Evolutionary conservation across 352 stramenopile species (phyloP).

Genomic region (Pythium grandisporangium): DNA sequence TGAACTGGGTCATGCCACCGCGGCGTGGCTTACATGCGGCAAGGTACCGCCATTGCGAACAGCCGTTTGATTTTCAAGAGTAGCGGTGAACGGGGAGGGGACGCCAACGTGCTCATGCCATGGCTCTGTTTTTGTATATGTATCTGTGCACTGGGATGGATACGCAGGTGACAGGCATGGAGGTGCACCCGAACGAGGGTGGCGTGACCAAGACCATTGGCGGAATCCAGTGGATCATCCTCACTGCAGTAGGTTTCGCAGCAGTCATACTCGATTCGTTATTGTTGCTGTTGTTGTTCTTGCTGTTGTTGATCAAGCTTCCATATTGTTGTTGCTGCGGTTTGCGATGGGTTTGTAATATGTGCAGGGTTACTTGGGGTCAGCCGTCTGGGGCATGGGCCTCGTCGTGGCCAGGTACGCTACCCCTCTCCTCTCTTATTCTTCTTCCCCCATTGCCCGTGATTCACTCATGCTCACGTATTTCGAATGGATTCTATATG

Average conservation of each 20-base stretch:
- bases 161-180: slow-evolving; percentile 73
- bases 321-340: slow-evolving; percentile 11
- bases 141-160: not conserved
- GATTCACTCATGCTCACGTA: too few species aligned
- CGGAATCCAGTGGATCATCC: slow-evolving; percentile 28
- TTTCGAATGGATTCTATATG: too few species aligned
- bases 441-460: too few species aligned
- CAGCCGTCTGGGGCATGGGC: slow-evolving; percentile 78
- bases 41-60: slow-evolving; percentile 42
- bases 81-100: too few species aligned
- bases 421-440: too few species aligned
- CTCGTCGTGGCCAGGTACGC: slow-evolving; percentile 68
- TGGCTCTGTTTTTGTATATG: not conserved
- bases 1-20: slow-evolving; percentile 75
- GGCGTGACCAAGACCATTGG: slow-evolving; percentile 69
- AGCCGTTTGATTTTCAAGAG: too few species aligned
- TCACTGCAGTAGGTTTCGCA: slow-evolving; percentile 28
- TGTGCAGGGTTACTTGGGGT: slow-evolving; percentile 76
- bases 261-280: too few species aligned
- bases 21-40: slow-evolving; percentile 80
- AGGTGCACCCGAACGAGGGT: slow-evolving; percentile 84
- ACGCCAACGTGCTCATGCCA: too few species aligned
- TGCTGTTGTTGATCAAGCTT: too few species aligned
- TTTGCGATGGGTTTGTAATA: not conserved
- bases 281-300: too few species aligned